A percentile compares a stretch with the other conserved stretches of the same genome.
These are phyloP conservation scores for Podospora anserina DNA, from an alignment of 495 filamentous ascomycete genomes.

Conservation along the genomic window DNA sequence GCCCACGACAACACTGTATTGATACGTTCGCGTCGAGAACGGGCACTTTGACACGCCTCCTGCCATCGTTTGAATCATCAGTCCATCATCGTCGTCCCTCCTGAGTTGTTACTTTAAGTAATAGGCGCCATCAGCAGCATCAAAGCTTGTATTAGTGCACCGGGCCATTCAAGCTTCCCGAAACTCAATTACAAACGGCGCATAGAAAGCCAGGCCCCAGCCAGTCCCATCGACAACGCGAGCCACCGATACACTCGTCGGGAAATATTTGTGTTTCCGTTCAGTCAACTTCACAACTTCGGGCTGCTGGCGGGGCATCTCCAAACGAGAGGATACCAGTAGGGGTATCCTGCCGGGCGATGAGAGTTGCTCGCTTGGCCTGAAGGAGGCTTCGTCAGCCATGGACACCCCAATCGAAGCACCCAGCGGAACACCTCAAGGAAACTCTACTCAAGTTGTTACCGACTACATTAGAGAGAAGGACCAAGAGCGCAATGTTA, in stretches of 20 bases:
- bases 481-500: conserved; percentile 39
- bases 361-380: conserved; percentile 13
- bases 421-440: background rate
- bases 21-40: background rate
- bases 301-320: background rate
- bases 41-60: background rate
- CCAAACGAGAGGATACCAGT: conserved; percentile 4
- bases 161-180: background rate
- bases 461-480: conserved; percentile 40
- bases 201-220: background rate
- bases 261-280: background rate
- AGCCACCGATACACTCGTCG: background rate
- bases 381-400: conserved; percentile 10
- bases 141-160: background rate
- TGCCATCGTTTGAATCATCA: background rate
- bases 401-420: conserved; percentile 9
- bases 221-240: background rate
- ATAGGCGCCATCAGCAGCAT: background rate
- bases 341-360: conserved; percentile 12
- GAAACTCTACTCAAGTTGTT: conserved; percentile 15
- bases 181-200: background rate
- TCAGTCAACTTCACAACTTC: background rate
- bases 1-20: background rate
- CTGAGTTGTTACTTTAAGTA: background rate
- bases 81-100: background rate